These are phyloP conservation scores for Ramularia collo-cygni DNA, from an alignment of 2,329 filamentous ascomycete species.

Conservation along the genomic window DNA sequence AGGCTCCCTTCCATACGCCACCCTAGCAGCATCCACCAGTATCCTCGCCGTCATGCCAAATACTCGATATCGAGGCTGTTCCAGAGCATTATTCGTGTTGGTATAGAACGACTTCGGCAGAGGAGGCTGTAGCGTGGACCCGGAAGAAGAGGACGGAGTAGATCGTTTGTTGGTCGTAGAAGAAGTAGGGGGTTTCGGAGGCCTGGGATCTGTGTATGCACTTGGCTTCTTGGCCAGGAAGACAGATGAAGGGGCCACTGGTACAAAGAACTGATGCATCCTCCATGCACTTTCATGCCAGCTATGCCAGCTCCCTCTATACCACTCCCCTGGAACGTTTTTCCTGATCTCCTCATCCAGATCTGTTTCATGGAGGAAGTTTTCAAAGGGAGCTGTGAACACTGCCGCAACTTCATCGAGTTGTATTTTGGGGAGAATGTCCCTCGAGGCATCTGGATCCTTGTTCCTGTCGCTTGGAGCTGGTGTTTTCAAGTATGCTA, in stretches of 20 bases:
- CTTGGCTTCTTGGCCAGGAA: slow-evolving; percentile 24
- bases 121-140: slow-evolving; percentile 22
- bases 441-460: slow-evolving; percentile 50
- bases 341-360: slow-evolving; percentile 36
- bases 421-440: slow-evolving; percentile 61
- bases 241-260: slow-evolving; percentile 63
- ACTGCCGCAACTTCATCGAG: slow-evolving; percentile 89
- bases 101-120: slow-evolving; percentile 25
- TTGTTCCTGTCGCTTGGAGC: slow-evolving; percentile 48
- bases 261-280: slow-evolving; percentile 90
- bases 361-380: slow-evolving; percentile 63
- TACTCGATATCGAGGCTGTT: slow-evolving; percentile 58
- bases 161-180: slow-evolving; percentile 9
- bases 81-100: slow-evolving; percentile 22
- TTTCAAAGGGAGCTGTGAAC: slow-evolving; percentile 81
- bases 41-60: slow-evolving; percentile 95
- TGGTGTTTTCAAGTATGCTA: slow-evolving; percentile 50
- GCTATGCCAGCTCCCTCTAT: slow-evolving; percentile 72
- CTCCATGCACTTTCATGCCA: slow-evolving; percentile 75
- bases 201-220: slow-evolving; percentile 16
- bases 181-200: slow-evolving; percentile 4
- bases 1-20: slow-evolving; percentile 76
- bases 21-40: slow-evolving; percentile 75
- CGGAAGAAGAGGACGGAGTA: slow-evolving; percentile 9
- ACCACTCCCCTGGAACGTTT: slow-evolving; percentile 60